Evolutionary conservation across 2,329 filamentous ascomycete species (phyloP), one percentile per base, ranked within the genome.

Genomic region (Cordyceps tenuipes): DNA sequence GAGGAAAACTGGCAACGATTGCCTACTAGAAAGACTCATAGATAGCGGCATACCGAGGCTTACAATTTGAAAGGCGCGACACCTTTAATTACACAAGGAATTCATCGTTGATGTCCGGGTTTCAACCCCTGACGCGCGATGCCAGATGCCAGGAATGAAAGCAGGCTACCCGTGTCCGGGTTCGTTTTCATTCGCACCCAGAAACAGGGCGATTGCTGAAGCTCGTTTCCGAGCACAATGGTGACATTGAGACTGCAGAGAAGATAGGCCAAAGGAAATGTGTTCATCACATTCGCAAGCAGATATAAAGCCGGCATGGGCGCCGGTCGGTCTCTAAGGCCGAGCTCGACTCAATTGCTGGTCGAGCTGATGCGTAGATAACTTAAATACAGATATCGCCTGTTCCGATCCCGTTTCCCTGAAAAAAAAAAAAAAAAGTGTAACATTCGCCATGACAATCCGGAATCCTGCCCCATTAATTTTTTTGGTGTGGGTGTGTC

Each of bases 311-410:
- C 83, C 84, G 84, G 84, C 84, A 82, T 76, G 70, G 68, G 70
- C 71, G 84, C 84, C 84, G 84, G 83, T 87, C 84, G 84, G 84
- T 82, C 84, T 87, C 84, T 86, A 74, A 85, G 84, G 84, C 84
- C 84, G 84, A 77, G 82, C 83, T 82, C 76, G 79, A 81, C 79
- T 81, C 72, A 70, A 78, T 77, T 75, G 67, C 71, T 77, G 77
- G 79, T 74, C 81, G 50, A 59, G 79, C 78, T 76, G 67, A 73
- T 76, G 75, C 71, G 77, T 79, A 72, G 72, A 73, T 72, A 75
- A 72, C 70, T 72, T 75, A 71, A 71, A 69, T 74, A 75, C 72
- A 75, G 36, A 72, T 70, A 70, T 70, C 68, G 69, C 67, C 66
- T 66, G 59, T 68, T 65, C 61, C 63, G 64, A 65, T 65, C 54